phyloP scores from a whole-genome alignment of 1,284 basidiomycete species.

The Puccinia polysora region DNA sequence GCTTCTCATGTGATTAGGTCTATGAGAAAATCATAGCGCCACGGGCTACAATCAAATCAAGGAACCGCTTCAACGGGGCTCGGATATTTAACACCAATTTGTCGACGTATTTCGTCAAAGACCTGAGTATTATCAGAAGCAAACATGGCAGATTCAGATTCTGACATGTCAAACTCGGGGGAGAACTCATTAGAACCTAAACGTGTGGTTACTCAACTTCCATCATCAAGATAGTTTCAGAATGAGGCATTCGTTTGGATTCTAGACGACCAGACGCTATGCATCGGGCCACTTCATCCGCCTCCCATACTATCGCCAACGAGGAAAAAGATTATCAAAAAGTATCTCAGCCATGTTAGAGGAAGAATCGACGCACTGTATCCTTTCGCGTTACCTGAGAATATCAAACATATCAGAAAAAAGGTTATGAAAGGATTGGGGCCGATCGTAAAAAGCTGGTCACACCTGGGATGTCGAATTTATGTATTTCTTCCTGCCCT shows the following conservation, averaged over 20 bases:
- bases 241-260: constrained; percentile 16
- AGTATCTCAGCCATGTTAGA: neutral
- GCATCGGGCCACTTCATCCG: constrained; percentile 54
- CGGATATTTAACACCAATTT: constrained; percentile 17
- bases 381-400: too few relatives aligned
- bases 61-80: neutral
- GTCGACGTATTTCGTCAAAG: constrained; percentile 16
- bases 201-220: neutral
- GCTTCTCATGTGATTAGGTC: too few relatives aligned
- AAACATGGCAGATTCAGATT: neutral
- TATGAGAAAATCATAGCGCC: too few relatives aligned
- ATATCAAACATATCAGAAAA: too few relatives aligned
- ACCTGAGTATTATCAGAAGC: neutral
- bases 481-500: neutral
- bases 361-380: neutral
- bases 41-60: too few relatives aligned
- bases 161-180: neutral
- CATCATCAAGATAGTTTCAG: constrained; percentile 26
- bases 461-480: neutral
- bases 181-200: neutral
- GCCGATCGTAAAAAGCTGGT: too few relatives aligned
- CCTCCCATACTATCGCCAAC: constrained; percentile 54
- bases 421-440: neutral
- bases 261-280: constrained; percentile 43
- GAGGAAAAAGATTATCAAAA: constrained; percentile 1